Conservation (phyloP, 257 asterid genomes). For the Perilla frutescens region DNA sequence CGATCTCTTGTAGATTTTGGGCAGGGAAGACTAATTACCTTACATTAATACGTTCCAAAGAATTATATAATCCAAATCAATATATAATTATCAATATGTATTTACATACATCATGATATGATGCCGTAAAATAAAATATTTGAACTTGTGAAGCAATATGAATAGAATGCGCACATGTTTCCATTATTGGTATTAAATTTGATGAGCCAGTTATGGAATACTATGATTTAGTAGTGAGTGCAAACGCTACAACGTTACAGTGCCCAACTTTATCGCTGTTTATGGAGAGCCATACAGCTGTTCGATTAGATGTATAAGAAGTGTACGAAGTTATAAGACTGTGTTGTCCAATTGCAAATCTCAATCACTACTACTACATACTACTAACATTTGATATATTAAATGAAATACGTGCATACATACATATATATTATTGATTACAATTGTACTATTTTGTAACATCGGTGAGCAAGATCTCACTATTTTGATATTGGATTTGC, state of each 20-base stretch:
- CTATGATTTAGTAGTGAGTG: conserved; percentile 31
- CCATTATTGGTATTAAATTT: background rate
- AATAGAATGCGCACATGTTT: background rate
- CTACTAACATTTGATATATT: too few relatives aligned
- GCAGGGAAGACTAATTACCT: too few relatives aligned
- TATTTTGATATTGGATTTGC: conserved; percentile 1
- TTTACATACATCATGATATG: too few relatives aligned
- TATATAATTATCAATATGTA: too few relatives aligned
- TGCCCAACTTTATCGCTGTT: conserved; percentile 31
- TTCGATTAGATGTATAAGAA: conserved; percentile 53
- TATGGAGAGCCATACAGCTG: conserved; percentile 50
- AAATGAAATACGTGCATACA: background rate
- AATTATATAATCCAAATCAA: too few relatives aligned
- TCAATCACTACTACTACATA: background rate
- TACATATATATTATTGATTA: background rate
- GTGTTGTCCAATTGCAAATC: conserved; percentile 32
- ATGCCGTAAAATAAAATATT: too few relatives aligned
- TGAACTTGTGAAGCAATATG: too few relatives aligned
- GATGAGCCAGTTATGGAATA: conserved; percentile 31
- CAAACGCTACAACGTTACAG: conserved; percentile 24
- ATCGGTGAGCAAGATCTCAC: conserved; percentile 14
- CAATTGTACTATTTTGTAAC: background rate
- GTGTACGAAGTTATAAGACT: conserved; percentile 37
- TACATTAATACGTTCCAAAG: too few relatives aligned
- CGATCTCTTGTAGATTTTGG: too few relatives aligned